A percentile compares a stretch with the other conserved stretches of the same genome.
These are phyloP conservation scores for Lentinula raphanica DNA, from an alignment of 768 basidiomycete species.

Conservation along the genomic window DNA sequence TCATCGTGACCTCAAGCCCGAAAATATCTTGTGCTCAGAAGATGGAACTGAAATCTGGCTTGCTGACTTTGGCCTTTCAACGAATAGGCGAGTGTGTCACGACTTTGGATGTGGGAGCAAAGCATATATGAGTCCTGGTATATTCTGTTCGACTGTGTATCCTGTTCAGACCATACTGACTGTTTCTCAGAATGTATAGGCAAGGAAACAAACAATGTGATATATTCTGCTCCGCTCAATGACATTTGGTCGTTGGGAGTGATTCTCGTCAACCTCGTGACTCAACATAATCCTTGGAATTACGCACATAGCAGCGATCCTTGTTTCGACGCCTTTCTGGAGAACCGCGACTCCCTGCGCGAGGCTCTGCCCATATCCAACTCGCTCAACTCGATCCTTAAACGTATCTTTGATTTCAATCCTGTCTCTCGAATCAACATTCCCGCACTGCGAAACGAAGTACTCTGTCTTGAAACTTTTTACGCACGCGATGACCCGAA, in stretches of 20 bases:
- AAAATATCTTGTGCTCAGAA: constrained; percentile 61
- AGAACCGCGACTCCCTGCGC: constrained; percentile 40
- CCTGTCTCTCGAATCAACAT: constrained; percentile 32
- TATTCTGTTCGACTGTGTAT: constrained; percentile 10
- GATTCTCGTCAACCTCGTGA: constrained; percentile 55
- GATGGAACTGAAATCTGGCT: constrained; percentile 52
- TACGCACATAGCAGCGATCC: constrained; percentile 46
- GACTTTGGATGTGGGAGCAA: constrained; percentile 57
- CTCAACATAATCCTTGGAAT: constrained; percentile 49
- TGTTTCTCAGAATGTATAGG: constrained; percentile 1
- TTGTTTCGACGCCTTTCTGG: constrained; percentile 42
- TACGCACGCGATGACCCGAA: neutral
- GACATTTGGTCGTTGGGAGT: constrained; percentile 47
- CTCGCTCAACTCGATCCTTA: constrained; percentile 41
- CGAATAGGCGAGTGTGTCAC: constrained; percentile 34
- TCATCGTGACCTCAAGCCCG: constrained; percentile 86
- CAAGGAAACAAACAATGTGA: constrained; percentile 2
- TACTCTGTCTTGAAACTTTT: constrained; percentile 1
- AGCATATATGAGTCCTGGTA: constrained; percentile 70
- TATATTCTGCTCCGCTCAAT: constrained; percentile 19
- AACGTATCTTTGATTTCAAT: constrained; percentile 43
- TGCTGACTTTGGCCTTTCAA: constrained; percentile 76
- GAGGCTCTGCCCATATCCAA: constrained; percentile 51
- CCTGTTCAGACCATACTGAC: neutral
- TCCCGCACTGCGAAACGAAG: neutral